A percentile compares a stretch with the other conserved stretches of the same genome.
phyloP scores from a whole-genome alignment of 2,329 filamentous ascomycete species.

The Aspergillus glaucus region DNA sequence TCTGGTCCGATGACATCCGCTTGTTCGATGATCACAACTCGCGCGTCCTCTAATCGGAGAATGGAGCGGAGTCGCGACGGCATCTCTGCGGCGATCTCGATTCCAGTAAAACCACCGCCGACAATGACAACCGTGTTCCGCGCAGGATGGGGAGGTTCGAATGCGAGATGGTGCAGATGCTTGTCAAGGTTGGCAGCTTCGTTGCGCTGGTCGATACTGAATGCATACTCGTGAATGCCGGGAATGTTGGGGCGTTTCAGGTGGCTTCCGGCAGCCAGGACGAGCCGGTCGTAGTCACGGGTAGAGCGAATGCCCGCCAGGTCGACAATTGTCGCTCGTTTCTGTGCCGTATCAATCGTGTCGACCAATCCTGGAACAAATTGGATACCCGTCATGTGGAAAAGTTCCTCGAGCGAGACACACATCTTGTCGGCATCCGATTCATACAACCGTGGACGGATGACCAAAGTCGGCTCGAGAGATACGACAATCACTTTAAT shows the following conservation, averaged over 20 bases:
- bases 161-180: conserved; percentile 24
- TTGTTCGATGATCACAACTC: conserved; percentile 15
- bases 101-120: conserved; percentile 33
- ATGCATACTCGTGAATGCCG: not conserved
- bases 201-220: not conserved
- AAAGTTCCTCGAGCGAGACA: not conserved
- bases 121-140: conserved; percentile 33
- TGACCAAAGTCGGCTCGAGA: not conserved
- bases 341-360: not conserved
- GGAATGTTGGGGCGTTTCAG: not conserved
- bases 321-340: not conserved
- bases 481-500: not conserved
- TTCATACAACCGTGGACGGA: not conserved
- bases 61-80: conserved; percentile 21
- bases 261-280: not conserved
- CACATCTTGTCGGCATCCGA: not conserved
- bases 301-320: not conserved
- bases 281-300: not conserved
- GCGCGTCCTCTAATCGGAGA: conserved; percentile 8
- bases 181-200: conserved; percentile 17
- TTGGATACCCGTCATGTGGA: not conserved
- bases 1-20: conserved; percentile 25
- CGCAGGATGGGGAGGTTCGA: conserved; percentile 13
- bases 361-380: not conserved
- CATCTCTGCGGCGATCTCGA: conserved; percentile 22